phyloP scores from a whole-genome alignment of 306 rosid species.

The Vicia faba region DNA sequence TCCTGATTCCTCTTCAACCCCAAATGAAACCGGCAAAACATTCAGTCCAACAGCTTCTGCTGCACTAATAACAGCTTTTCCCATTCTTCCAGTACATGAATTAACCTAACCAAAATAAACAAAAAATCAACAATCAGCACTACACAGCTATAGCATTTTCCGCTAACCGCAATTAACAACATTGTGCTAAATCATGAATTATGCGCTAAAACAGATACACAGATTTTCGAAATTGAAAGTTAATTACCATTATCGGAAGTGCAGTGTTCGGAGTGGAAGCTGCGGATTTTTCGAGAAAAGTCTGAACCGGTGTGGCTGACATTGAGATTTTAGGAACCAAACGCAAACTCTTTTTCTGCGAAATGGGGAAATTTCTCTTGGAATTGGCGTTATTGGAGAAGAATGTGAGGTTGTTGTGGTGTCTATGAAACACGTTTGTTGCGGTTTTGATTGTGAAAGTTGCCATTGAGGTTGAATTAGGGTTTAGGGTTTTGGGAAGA shows the following conservation, averaged over 20 bases:
- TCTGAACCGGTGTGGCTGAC: slow-evolving; percentile 46
- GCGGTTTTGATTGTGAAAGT: slow-evolving; percentile 34
- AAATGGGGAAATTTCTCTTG: slow-evolving; percentile 9
- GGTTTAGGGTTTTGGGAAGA: slow-evolving; percentile 28
- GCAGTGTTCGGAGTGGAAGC: slow-evolving; percentile 29
- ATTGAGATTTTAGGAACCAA: slow-evolving; percentile 30
- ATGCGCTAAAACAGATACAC: not conserved
- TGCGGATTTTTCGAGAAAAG: slow-evolving; percentile 39
- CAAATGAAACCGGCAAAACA: slow-evolving; percentile 84
- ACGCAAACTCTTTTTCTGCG: slow-evolving; percentile 37
- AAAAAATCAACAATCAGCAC: slow-evolving; percentile 12
- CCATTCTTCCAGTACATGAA: slow-evolving; percentile 93
- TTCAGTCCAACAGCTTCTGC: slow-evolving; percentile 83
- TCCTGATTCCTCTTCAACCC: slow-evolving; percentile 71
- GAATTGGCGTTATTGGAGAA: slow-evolving; percentile 17
- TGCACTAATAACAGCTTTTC: slow-evolving; percentile 74
- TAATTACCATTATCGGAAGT: slow-evolving; percentile 50
- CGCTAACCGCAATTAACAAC: not conserved
- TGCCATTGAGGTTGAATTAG: slow-evolving; percentile 36
- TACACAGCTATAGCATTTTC: not conserved
- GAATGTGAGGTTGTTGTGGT: slow-evolving; percentile 32
- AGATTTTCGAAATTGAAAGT: slow-evolving; percentile 8
- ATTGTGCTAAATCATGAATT: not conserved
- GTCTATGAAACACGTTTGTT: slow-evolving; percentile 18
- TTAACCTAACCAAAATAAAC: slow-evolving; percentile 56